Evolutionary conservation across 2,329 filamentous ascomycete genomes (phyloP), one percentile per base, ranked within the genome.

Genomic region (Xylaria sp.): DNA sequence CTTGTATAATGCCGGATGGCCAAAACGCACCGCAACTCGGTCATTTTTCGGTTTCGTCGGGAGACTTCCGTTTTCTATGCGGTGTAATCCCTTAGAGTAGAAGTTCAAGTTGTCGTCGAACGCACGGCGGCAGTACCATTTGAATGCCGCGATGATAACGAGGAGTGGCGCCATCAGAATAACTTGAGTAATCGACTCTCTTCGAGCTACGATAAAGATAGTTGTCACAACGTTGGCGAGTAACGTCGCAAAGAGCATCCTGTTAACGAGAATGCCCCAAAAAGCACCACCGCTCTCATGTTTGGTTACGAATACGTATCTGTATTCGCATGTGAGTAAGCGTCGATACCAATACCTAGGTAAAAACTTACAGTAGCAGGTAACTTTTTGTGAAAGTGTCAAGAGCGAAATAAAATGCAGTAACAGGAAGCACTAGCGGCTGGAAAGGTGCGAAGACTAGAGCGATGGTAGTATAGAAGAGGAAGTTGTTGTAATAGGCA

Each of bases 401-500:
- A 54, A 98, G 83, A 63, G 84, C 83, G 80, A 98, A 98, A 84
- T 97, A 98, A 48, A 97, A 82, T 1, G 94, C 94, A 0, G 92
- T 93, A 50, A 97, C 92, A 0, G 92, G 89, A 7, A 98, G 85
- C 2, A 95, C 91, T 18, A 98, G 85, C 0, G 95, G 95, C 80
- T 98, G 94, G 63, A 98, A 86, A 0, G 91, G 89, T 0, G 91
- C 90, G 77, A 95, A 97, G 74, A 90, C 93, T 25, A 98, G 84
- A 0, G 93, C 91, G 48, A 97, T 91, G 0, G 94, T 97, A 28
- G 91, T 86, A 82, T 98, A 98, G 82, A 93, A 98, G 20, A 98
- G 85, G 81, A 97, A 97, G 80, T 97, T 97, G 81, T 97, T 98
- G 86, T 97, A 98, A 81, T 98, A 97, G 74, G 89, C 92, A 61